Evolutionary conservation across 768 basidiomycete genomes (phyloP).

Genomic region (Tylopilus cervinicoccineus): DNA sequence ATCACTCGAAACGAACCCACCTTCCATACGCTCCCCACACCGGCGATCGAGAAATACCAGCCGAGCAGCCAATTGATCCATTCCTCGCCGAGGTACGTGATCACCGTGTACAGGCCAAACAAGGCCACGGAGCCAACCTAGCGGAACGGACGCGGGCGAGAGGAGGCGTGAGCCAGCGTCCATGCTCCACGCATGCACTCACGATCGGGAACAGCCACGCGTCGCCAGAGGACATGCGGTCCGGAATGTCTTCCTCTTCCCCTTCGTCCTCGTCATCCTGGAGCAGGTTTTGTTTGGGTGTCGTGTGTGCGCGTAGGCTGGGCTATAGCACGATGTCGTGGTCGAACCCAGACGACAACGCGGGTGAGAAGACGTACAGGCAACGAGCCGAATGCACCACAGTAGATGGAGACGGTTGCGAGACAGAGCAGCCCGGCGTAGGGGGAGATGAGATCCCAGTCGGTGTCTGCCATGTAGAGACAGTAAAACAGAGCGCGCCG

Average conservation of each 20-base stretch:
- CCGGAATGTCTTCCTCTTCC: slow-evolving; percentile 55
- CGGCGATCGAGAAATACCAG: slow-evolving; percentile 68
- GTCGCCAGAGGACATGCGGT: slow-evolving; percentile 60
- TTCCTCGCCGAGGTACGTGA: slow-evolving; percentile 73
- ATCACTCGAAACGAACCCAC: no score
- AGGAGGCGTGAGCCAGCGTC: neutral
- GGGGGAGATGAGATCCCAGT: slow-evolving; percentile 63
- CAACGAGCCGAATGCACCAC: slow-evolving; percentile 65
- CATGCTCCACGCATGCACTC: slow-evolving; percentile 25
- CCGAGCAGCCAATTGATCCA: slow-evolving; percentile 82
- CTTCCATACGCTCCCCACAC: slow-evolving; percentile 67
- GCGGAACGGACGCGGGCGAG: neutral
- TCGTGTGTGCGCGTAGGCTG: neutral
- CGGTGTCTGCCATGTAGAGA: slow-evolving; percentile 18
- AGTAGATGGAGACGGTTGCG: slow-evolving; percentile 64
- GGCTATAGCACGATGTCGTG: slow-evolving; percentile 5
- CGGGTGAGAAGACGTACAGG: slow-evolving; percentile 42
- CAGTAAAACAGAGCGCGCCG: no score
- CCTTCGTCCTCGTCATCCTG: slow-evolving; percentile 48
- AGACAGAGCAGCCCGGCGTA: slow-evolving; percentile 66
- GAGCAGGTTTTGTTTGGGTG: slow-evolving; percentile 13
- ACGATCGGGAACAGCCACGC: slow-evolving; percentile 78
- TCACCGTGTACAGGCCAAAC: slow-evolving; percentile 61
- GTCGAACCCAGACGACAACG: neutral
- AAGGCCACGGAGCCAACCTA: slow-evolving; percentile 70